A percentile compares a stretch with the other conserved stretches of the same genome.
These are phyloP conservation scores for Sinapis alba DNA, from an alignment of 441 rosid genomes.

Conservation along the genomic window DNA sequence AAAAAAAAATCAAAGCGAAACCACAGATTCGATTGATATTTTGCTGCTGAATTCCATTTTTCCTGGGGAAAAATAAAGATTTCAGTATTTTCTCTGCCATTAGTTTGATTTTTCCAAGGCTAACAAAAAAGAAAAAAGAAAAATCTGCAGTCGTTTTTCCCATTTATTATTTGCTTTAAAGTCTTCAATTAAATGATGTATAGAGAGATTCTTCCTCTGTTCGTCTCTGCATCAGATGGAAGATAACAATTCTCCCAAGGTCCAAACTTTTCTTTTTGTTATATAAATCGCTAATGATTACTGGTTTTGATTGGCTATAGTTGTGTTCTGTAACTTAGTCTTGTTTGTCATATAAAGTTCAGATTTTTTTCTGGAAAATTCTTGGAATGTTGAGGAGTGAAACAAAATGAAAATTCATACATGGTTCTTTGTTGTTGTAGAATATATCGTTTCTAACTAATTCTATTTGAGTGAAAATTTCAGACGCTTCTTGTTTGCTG, in stretches of 20 bases:
- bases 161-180: slow-evolving; percentile 6
- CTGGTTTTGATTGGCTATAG: neutral
- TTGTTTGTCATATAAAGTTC: neutral
- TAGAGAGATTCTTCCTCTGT: slow-evolving; percentile 35
- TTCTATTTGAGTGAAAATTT: neutral
- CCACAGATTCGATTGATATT: slow-evolving; percentile 23
- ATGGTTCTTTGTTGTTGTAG: neutral
- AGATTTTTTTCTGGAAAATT: neutral
- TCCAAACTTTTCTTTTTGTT: neutral
- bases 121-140: neutral
- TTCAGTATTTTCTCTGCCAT: slow-evolving; percentile 34
- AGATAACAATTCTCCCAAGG: slow-evolving; percentile 49
- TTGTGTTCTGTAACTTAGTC: slow-evolving; percentile 6
- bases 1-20: slow-evolving; percentile 2
- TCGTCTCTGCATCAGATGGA: slow-evolving; percentile 50
- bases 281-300: neutral
- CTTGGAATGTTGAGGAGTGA: neutral
- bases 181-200: slow-evolving; percentile 45
- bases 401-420: neutral
- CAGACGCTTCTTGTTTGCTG: neutral
- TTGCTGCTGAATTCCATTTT: neutral
- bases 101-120: slow-evolving; percentile 19
- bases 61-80: neutral
- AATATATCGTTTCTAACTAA: neutral
- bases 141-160: neutral